These are phyloP conservation scores for Bacterosira constricta DNA, from an alignment of 108 stramenopile species.

Conservation along the genomic window DNA sequence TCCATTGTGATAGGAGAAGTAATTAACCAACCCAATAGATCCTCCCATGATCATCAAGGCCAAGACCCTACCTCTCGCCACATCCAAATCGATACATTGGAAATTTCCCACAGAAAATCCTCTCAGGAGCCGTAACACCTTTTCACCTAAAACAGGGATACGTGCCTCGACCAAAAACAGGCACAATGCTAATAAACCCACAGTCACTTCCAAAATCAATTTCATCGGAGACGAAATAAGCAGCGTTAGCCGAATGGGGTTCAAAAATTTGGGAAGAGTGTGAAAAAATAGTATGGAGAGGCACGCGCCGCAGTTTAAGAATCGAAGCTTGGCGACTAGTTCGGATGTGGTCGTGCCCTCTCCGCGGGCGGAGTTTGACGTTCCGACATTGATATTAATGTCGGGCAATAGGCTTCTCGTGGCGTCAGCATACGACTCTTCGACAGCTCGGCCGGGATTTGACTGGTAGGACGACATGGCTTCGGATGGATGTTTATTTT, in stretches of 20 bases:
- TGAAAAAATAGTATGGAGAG: slow-evolving; percentile 19
- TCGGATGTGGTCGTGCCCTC: slow-evolving; percentile 28
- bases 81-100: slow-evolving; percentile 23
- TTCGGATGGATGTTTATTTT: neutral
- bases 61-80: slow-evolving; percentile 18
- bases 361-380: slow-evolving; percentile 29
- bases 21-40: slow-evolving; percentile 15
- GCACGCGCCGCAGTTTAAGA: slow-evolving; percentile 22
- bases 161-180: slow-evolving; percentile 19
- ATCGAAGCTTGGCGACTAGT: slow-evolving; percentile 28
- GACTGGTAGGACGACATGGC: neutral
- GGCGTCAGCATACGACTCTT: neutral
- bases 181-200: slow-evolving; percentile 3
- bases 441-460: neutral
- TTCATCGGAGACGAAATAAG: slow-evolving; percentile 17
- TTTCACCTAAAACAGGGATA: slow-evolving; percentile 28
- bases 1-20: neutral
- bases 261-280: slow-evolving; percentile 15
- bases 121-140: slow-evolving; percentile 4
- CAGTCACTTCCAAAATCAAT: slow-evolving; percentile 1
- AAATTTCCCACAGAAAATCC: neutral
- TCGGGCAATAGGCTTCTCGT: neutral
- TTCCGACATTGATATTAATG: slow-evolving; percentile 13
- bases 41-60: slow-evolving; percentile 20
- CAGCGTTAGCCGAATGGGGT: slow-evolving; percentile 20